Evolutionary conservation across 768 basidiomycete species (phyloP).

Genomic region (Podaxis sp.): DNA sequence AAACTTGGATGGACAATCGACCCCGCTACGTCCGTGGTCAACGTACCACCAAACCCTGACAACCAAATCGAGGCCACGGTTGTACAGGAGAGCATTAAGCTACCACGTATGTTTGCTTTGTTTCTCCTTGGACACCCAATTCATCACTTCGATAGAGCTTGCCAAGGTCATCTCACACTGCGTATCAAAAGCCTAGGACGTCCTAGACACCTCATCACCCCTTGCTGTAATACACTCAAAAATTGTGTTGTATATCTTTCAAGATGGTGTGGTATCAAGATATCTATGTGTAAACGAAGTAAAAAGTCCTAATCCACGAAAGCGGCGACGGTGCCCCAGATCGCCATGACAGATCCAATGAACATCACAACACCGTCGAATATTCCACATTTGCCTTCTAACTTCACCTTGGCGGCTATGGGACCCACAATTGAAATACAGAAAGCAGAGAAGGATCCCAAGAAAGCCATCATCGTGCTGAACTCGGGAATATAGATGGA

Average conservation of each 20-base stretch:
- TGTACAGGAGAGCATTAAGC: constrained; percentile 78
- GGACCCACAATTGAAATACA: constrained; percentile 78
- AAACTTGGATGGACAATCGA: constrained; percentile 70
- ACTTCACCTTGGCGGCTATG: constrained; percentile 63
- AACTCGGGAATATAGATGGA: constrained; percentile 82
- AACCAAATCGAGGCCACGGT: constrained; percentile 86
- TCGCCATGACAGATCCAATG: constrained; percentile 60
- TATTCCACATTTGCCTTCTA: constrained; percentile 45
- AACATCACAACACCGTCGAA: constrained; percentile 57
- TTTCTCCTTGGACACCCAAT: neutral
- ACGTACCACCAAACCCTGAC: constrained; percentile 78
- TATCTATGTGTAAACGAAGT: constrained; percentile 15
- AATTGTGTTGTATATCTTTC: neutral
- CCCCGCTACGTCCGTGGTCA: constrained; percentile 50
- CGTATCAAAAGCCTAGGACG: constrained; percentile 43
- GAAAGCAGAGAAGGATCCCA: constrained; percentile 87
- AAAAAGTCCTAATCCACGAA: constrained; percentile 34
- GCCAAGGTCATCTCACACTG: constrained; percentile 76
- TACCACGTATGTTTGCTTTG: constrained; percentile 60
- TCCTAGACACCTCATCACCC: neutral
- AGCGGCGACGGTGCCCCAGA: constrained; percentile 74
- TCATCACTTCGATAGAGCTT: constrained; percentile 48
- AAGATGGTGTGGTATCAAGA: neutral
- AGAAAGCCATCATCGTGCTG: constrained; percentile 81
- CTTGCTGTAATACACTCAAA: neutral